Conservation (phyloP, 345 rosid genomes). For the Rubroshorea leprosula region DNA sequence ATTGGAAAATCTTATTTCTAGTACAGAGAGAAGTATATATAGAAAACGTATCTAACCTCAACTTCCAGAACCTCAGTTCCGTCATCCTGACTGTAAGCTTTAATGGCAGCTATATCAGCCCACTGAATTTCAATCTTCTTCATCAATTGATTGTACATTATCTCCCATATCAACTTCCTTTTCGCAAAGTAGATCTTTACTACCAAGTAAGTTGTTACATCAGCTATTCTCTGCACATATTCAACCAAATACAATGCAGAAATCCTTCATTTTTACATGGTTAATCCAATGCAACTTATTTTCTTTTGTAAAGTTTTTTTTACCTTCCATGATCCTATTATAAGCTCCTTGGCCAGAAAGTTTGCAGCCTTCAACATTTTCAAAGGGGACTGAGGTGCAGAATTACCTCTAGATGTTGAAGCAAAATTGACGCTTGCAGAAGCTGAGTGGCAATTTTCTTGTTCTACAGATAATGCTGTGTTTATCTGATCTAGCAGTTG, state of each 20-base stretch:
- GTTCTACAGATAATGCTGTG: neutral
- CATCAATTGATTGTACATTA: neutral
- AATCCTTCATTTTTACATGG: too few relatives aligned
- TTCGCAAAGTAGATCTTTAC: neutral
- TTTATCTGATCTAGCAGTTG: neutral
- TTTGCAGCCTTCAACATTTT: neutral
- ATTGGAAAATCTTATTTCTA: too few relatives aligned
- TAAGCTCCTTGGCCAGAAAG: neutral
- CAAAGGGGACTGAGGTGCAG: neutral
- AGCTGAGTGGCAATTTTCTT: too few relatives aligned
- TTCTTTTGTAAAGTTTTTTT: neutral
- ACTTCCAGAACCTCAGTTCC: neutral
- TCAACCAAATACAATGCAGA: neutral
- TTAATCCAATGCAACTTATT: too few relatives aligned
- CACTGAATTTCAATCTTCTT: neutral
- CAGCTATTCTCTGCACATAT: neutral
- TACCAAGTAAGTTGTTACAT: neutral
- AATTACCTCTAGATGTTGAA: neutral
- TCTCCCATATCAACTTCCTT: neutral
- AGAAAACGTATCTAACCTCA: neutral
- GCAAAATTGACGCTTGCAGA: neutral
- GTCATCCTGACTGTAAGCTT: neutral
- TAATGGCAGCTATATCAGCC: neutral
- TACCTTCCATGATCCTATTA: neutral
- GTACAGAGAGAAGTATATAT: neutral